Evolutionary conservation across 768 basidiomycete genomes (phyloP).

Genomic region (Hericium rajendrae): DNA sequence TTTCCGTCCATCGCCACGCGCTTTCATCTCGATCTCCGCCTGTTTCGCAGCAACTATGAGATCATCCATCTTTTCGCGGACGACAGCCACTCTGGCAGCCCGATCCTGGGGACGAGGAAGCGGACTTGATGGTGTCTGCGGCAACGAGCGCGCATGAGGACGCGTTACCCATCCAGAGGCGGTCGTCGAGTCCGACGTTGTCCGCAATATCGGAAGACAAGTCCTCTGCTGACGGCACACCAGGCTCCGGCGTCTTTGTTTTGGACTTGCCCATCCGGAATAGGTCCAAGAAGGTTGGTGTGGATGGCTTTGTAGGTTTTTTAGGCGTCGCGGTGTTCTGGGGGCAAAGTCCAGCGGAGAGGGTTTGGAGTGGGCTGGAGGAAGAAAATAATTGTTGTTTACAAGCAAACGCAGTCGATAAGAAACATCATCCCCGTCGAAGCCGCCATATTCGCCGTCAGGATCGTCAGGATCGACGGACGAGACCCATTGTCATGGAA

Average conservation of each 20-base stretch:
- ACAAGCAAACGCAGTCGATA: constrained; percentile 78
- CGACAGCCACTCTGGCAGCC: constrained; percentile 55
- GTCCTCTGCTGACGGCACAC: constrained; percentile 29
- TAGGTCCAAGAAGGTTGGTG: constrained; percentile 54
- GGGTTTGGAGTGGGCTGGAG: constrained; percentile 81
- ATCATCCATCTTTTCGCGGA: constrained; percentile 74
- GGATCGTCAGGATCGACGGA: constrained; percentile 16
- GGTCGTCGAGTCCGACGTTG: constrained; percentile 14
- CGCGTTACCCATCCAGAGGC: constrained; percentile 7
- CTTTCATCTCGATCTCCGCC: constrained; percentile 63
- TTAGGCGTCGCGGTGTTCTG: constrained; percentile 31
- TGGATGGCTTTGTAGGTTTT: constrained; percentile 34
- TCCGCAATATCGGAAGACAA: constrained; percentile 13
- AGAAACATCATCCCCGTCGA: constrained; percentile 67
- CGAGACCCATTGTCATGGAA: constrained; percentile 33
- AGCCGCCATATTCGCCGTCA: constrained; percentile 16
- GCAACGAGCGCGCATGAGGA: constrained; percentile 13
- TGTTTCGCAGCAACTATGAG: constrained; percentile 62
- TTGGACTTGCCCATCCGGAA: constrained; percentile 67
- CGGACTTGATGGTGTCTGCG: constrained; percentile 15
- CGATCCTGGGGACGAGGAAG: constrained; percentile 1
- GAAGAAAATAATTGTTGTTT: constrained; percentile 83
- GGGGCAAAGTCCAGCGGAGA: constrained; percentile 53
- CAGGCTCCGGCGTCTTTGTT: constrained; percentile 34
- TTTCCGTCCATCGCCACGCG: constrained; percentile 41